Percentiles rank a stretch among this genome's conserved stretches.
Evolutionary conservation across 805 yeast species (phyloP).

Genomic region (Barnettozyma californica): DNA sequence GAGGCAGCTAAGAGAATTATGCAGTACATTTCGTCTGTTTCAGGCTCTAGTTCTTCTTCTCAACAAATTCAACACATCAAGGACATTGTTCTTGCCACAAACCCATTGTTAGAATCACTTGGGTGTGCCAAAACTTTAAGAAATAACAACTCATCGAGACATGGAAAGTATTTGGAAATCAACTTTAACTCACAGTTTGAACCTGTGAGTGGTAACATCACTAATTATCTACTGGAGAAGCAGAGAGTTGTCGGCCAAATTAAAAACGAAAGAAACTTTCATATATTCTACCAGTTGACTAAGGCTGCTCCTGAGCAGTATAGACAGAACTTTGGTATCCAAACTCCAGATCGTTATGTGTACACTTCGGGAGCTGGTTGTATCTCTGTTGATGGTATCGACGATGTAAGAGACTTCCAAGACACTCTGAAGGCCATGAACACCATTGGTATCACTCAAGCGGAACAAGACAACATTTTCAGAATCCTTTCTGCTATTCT

Average conservation of each 20-base stretch:
- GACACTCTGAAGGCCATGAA: slow-evolving; percentile 86
- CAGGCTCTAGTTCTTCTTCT: slow-evolving; percentile 59
- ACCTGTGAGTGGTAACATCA: slow-evolving; percentile 93
- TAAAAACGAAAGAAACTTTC: slow-evolving; percentile 89
- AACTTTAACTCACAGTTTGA: slow-evolving; percentile 75
- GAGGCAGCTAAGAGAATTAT: slow-evolving; percentile 97
- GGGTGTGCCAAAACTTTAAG: slow-evolving; percentile 93
- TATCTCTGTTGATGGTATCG: slow-evolving; percentile 78
- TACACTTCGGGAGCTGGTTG: slow-evolving; percentile 88
- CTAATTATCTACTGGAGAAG: slow-evolving; percentile 89
- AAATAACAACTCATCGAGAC: slow-evolving; percentile 85
- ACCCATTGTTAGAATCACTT: slow-evolving; percentile 84
- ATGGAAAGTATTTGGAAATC: slow-evolving; percentile 91
- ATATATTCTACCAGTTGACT: slow-evolving; percentile 92
- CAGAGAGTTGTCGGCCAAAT: slow-evolving; percentile 97
- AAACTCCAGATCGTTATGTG: slow-evolving; percentile 86
- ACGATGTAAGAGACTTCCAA: slow-evolving; percentile 71
- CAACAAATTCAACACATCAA: slow-evolving; percentile 79
- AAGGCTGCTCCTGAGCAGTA: slow-evolving; percentile 84
- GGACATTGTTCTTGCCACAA: slow-evolving; percentile 97
- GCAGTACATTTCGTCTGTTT: slow-evolving; percentile 92
- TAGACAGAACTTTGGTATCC: slow-evolving; percentile 82
- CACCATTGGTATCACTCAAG: slow-evolving; percentile 73
- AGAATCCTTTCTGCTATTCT: slow-evolving; percentile 76
- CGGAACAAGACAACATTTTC: slow-evolving; percentile 88